These are phyloP conservation scores for Mycosarcoma mackinlayi DNA, from an alignment of 1,284 basidiomycete genomes.

Conservation along the genomic window DNA sequence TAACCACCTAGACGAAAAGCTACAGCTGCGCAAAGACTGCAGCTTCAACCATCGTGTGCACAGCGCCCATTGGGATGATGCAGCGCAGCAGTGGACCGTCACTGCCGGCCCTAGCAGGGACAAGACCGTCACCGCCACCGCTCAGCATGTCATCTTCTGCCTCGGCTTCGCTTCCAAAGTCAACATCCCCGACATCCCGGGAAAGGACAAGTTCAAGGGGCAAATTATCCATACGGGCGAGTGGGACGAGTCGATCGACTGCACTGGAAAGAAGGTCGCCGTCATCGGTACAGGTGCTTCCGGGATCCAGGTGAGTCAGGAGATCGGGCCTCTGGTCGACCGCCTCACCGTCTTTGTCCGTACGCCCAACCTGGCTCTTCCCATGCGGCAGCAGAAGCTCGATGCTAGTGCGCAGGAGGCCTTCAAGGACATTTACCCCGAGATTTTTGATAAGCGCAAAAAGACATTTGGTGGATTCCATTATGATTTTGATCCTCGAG, in stretches of 20 bases:
- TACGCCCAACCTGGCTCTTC: constrained; percentile 55
- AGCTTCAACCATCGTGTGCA: constrained; percentile 48
- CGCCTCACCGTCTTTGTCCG: constrained; percentile 53
- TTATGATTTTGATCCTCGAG: constrained; percentile 51
- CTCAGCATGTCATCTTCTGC: constrained; percentile 53
- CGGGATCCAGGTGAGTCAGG: constrained; percentile 71
- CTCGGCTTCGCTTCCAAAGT: constrained; percentile 54
- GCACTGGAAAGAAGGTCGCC: constrained; percentile 73
- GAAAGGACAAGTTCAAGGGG: constrained; percentile 72
- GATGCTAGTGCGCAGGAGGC: constrained; percentile 46
- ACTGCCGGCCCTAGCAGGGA: constrained; percentile 36
- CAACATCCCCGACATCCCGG: constrained; percentile 71
- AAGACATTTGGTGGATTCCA: constrained; percentile 55
- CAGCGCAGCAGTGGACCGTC: constrained; percentile 34
- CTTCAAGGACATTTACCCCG: constrained; percentile 51
- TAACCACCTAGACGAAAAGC: constrained; percentile 48
- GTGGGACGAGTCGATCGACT: constrained; percentile 74
- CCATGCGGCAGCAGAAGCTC: constrained; percentile 51
- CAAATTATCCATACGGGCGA: constrained; percentile 73
- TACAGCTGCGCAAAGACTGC: constrained; percentile 53
- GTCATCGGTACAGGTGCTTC: constrained; percentile 76
- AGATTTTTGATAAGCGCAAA: constrained; percentile 53
- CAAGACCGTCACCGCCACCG: constrained; percentile 26
- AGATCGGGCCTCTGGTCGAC: constrained; percentile 48
- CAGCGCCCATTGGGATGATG: constrained; percentile 47